These are phyloP conservation scores for Calocera viscosa DNA, from an alignment of 768 basidiomycete genomes.

Conservation along the genomic window DNA sequence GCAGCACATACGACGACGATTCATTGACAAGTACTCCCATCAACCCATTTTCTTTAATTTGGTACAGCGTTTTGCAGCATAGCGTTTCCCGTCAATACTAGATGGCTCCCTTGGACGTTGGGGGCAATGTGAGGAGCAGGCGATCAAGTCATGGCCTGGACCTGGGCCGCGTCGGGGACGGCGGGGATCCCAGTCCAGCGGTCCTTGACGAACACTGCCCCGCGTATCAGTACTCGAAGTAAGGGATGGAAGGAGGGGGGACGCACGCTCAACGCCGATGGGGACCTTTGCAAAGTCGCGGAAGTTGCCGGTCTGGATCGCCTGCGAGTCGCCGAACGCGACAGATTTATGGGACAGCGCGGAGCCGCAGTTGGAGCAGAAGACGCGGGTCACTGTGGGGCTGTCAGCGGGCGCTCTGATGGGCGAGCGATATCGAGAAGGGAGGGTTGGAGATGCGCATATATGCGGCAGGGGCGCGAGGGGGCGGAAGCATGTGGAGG, in stretches of 20 bases:
- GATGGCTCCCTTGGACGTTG: not conserved
- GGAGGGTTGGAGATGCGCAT: not conserved
- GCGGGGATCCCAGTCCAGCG: conserved; percentile 19
- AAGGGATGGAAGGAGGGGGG: not conserved
- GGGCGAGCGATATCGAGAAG: not conserved
- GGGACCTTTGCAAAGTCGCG: conserved; percentile 20
- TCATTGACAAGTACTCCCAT: not conserved
- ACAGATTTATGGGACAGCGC: conserved; percentile 20
- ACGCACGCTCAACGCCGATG: conserved; percentile 17
- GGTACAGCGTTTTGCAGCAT: not conserved
- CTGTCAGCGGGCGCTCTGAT: not conserved
- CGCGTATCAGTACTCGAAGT: not conserved
- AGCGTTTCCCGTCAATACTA: not conserved
- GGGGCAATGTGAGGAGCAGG: not conserved
- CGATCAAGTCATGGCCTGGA: conserved; percentile 15
- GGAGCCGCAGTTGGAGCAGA: conserved; percentile 20
- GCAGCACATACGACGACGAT: too few species aligned
- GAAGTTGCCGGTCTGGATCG: conserved; percentile 21
- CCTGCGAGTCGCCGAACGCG: conserved; percentile 20
- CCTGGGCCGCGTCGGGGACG: conserved; percentile 17
- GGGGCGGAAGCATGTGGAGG: not conserved
- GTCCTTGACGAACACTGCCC: conserved; percentile 19
- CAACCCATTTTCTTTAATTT: not conserved
- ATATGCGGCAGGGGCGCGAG: not conserved
- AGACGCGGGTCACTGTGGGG: conserved; percentile 17